Base-by-base conservation (phyloP, 2,329 filamentous ascomycete species). In the Aspergillus nomiae region DNA sequence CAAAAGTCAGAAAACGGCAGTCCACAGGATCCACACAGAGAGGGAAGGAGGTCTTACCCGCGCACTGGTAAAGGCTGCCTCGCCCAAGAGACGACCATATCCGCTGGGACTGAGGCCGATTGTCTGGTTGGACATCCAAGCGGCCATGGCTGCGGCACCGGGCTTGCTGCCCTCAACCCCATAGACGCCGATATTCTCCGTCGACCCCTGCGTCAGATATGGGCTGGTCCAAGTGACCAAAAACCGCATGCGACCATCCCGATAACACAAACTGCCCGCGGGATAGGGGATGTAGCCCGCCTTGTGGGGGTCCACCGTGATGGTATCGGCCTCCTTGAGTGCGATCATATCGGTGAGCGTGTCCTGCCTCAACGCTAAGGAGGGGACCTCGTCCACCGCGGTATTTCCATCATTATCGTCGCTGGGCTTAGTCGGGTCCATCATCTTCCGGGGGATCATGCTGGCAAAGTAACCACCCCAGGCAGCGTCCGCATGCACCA, bases 391-490 rank as follows among this genome's bases (percentile, higher is more conserved):
- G 19, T 30, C 46, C 14, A 26, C 46, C 0, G 46, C 24, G 19
- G 19, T 19, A 9, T 30, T n/a, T 12, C 41, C 41, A 12, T 45
- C 41, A n/a, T 11, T 9, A 4, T n/a, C 41, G 9, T 45, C 9
- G 12, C 4, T 45, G 8, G 41, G 41, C 1, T 11, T 12, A 4
- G 2, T 24, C 7, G 43, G 1, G 30, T 32, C 28, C 28, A 36
- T 46, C 26, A 41, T 21, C 12, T 66, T 67, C 4, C 65, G 64
- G 11, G 73, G 78, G 21, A 84, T 34, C 80, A 83, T 83, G 0
- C 78, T 77, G 30, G 75, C 74, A 60, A 84, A 84, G 59, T 84
- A 84, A 0, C 82, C 82, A 21, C 82, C 82, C 82, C 82, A 84
- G 0, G 82, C 82, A 0, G 81, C 82, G 63, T 84, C 82, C 1